These are phyloP conservation scores for Leccinum longicurvipes DNA, from an alignment of 768 basidiomycete genomes.

Conservation along the genomic window DNA sequence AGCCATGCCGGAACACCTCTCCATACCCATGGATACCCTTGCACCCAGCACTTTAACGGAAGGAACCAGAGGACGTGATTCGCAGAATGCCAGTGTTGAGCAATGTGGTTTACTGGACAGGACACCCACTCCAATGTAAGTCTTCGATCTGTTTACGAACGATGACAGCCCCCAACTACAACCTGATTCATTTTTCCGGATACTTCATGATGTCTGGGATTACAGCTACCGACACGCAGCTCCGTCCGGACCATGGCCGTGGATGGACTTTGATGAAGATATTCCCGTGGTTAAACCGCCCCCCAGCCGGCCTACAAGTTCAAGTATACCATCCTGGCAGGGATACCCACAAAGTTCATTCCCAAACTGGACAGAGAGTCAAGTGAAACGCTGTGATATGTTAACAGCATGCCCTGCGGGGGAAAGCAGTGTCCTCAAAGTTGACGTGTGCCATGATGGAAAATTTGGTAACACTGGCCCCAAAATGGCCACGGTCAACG, in stretches of 20 bases:
- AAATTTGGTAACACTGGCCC: conserved; percentile 1
- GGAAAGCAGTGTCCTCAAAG: conserved; percentile 17
- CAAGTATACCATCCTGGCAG: conserved; percentile 12
- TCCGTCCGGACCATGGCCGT: conserved; percentile 42
- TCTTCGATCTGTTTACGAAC: not conserved
- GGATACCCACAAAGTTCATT: conserved; percentile 31
- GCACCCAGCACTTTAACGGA: not conserved
- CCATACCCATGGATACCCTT: conserved; percentile 20
- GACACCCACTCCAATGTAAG: conserved; percentile 25
- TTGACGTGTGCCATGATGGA: conserved; percentile 20
- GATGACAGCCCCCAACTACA: not conserved
- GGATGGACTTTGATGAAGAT: conserved; percentile 38
- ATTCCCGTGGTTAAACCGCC: not conserved
- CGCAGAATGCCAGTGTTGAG: not conserved
- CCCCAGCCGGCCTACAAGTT: not conserved
- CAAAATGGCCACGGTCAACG: not conserved
- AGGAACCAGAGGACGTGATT: not conserved
- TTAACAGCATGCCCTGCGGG: conserved; percentile 17
- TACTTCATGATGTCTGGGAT: not conserved
- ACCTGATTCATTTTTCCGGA: not conserved
- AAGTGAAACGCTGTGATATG: conserved; percentile 32
- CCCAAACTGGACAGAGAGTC: conserved; percentile 31
- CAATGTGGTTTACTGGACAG: conserved; percentile 4
- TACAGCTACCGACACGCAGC: conserved; percentile 36
- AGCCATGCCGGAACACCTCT: conserved; percentile 16